Conservation (phyloP, 2,329 filamentous ascomycete genomes). For the Thelonectria blattea region DNA sequence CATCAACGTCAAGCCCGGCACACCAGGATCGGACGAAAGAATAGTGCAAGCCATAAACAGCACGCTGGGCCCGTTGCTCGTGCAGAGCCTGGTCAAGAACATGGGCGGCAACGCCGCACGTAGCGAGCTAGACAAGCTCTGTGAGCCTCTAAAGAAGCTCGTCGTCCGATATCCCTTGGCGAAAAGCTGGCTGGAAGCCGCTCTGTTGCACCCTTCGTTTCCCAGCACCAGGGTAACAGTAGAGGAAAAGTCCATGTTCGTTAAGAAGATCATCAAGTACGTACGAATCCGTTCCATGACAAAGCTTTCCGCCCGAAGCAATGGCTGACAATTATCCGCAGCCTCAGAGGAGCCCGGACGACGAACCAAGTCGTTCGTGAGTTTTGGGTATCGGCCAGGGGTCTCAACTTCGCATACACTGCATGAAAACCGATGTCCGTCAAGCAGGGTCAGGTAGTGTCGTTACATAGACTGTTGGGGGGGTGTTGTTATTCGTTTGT, state of each 20-base stretch:
- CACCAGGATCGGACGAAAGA: slow-evolving; percentile 49
- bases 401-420: slow-evolving; percentile 65
- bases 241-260: slow-evolving; percentile 67
- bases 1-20: slow-evolving; percentile 53
- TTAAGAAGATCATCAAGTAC: slow-evolving; percentile 70
- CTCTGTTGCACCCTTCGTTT: slow-evolving; percentile 61
- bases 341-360: slow-evolving; percentile 66
- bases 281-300: background rate
- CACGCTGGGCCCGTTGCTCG: slow-evolving; percentile 67
- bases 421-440: slow-evolving; percentile 47
- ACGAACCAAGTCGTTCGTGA: slow-evolving; percentile 73
- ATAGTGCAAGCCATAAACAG: slow-evolving; percentile 57
- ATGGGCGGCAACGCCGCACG: slow-evolving; percentile 72
- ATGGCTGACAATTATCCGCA: slow-evolving; percentile 38
- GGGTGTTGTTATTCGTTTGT: background rate
- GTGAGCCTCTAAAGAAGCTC: slow-evolving; percentile 74
- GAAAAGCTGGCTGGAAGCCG: slow-evolving; percentile 67
- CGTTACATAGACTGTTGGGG: background rate
- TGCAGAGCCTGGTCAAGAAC: slow-evolving; percentile 66
- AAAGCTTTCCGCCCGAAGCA: background rate
- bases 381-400: slow-evolving; percentile 74
- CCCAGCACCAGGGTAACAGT: slow-evolving; percentile 64
- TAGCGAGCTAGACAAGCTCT: slow-evolving; percentile 74
- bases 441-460: background rate
- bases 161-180: slow-evolving; percentile 61